Conservation (phyloP, 441 rosid species). For the Rhodomyrtus psidioides region DNA sequence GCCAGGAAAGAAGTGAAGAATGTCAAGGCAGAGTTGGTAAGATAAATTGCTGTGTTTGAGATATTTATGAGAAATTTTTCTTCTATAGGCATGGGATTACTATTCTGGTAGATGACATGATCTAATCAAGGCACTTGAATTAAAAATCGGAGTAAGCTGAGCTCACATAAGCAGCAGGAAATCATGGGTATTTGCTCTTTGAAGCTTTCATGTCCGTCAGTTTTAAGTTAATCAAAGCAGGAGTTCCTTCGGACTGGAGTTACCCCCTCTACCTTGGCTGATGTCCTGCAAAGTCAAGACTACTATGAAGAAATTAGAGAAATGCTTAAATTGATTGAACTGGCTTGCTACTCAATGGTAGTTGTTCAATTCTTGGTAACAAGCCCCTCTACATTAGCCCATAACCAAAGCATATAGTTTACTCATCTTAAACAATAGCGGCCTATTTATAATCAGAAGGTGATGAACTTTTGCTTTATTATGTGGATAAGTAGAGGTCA, state of each 20-base stretch:
- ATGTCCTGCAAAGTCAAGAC: not conserved
- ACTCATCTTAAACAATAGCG: not conserved
- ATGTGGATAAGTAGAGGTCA: not conserved
- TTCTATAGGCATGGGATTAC: not conserved
- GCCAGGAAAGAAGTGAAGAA: constrained; percentile 67
- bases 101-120: not conserved
- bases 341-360: not conserved
- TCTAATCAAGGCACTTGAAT: not conserved
- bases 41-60: constrained; percentile 2
- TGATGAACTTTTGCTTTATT: not conserved
- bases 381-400: not conserved
- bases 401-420: not conserved
- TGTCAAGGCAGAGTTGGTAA: constrained; percentile 72
- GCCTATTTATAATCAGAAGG: not conserved
- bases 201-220: not conserved
- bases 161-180: not conserved
- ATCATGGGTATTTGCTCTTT: not conserved
- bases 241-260: not conserved
- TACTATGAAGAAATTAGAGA: not conserved
- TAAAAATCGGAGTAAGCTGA: not conserved
- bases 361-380: not conserved
- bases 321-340: not conserved
- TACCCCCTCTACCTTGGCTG: not conserved
- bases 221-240: not conserved
- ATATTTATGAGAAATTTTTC: not conserved